Evolutionary conservation across 108 stramenopile genomes (phyloP), one percentile per base, ranked within the genome.

Genomic region (Mayamaea pseudoterrestris): DNA sequence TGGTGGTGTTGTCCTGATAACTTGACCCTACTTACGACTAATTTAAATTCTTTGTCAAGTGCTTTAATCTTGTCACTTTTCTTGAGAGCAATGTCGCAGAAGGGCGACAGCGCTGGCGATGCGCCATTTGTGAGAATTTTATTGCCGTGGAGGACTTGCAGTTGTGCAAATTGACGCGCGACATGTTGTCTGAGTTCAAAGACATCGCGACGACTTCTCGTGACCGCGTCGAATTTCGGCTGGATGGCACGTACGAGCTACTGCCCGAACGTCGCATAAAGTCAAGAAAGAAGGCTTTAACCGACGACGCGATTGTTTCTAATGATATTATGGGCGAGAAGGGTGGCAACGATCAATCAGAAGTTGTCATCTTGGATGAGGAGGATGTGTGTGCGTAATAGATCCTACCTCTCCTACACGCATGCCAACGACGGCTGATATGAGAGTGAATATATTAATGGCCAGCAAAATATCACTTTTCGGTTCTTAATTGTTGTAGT

Each of bases 31-130:
- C 28, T 49, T 50, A 22, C 16, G 5, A 16, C 44, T 22, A 30
- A 29, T 29, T 34, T 16, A 14, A 48, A 47, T 31, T 17, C 13
- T n/a, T 14, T 14, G 28, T 39, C n/a, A n/a, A 73, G 66, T 74
- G 73, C 50, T 80, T 90, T 64, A 81, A 90, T 63, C 53, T 85
- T 23, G 30, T 44, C 21, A 69, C 63, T 30, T 90, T 61, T 40
- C 45, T 90, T 45, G 31, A 49, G 13, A 40, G 52, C 1, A 80
- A 83, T 60, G 36, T 61, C 13, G 48, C 27, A 25, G 71, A 74
- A 12, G 35, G 50, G 36, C 83, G 80, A n/a, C 63, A 64, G 2
- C 58, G 88, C 34, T 90, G 88, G 88, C 52, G 71, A 43, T 90
- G 87, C 46, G 57, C 42, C 21, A 44, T 43, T 16, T 74, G 72